Evolutionary conservation across 2,329 filamentous ascomycete species (phyloP), one percentile per base, ranked within the genome.

Genomic region (Alternaria sp.): DNA sequence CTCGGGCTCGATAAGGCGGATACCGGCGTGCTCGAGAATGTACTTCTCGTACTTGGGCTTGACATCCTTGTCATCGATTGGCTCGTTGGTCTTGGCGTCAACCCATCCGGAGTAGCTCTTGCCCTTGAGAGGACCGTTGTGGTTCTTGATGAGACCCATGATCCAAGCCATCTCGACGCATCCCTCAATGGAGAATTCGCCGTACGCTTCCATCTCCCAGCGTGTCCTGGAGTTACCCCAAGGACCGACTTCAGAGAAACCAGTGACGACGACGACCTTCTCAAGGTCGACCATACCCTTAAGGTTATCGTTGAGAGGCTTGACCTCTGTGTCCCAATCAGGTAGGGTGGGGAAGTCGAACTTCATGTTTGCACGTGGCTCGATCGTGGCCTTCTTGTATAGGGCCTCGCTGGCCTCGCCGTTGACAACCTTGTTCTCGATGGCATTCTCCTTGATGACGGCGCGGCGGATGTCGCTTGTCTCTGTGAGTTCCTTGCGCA

Each of bases 91-190:
- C 88, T 98, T 98, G 79, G 89, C 87, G 77, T 99, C 96, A 62
- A 99, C 93, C 93, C 93, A 99, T 72, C 96, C 96, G 70, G 95
- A 93, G 84, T 99, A 98, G 68, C 91, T 91, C 84, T 97, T 91
- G 79, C 96, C 96, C 85, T 99, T 99, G 80, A 99, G 89, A 30
- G 91, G 90, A 17, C 96, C 96, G 73, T 98, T 98, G 85, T 97
- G 93, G 81, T 99, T 97, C 87, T 95, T 97, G 85, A 99, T 98
- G 63, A 98, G 89, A 77, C 96, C 96, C 95, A 98, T 99, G 81
- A 99, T 93, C 96, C 96, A 99, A 30, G 96, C 94, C 96, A 99
- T 99, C 83, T 99, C 96, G 64, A 99, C 91, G 76, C 96, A 98
- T 28, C 96, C 96, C 81, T 99, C 96, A 13, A 99, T 88, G 9